Evolutionary conservation across 352 stramenopile species (phyloP).

Genomic region (Peronospora destructor): DNA sequence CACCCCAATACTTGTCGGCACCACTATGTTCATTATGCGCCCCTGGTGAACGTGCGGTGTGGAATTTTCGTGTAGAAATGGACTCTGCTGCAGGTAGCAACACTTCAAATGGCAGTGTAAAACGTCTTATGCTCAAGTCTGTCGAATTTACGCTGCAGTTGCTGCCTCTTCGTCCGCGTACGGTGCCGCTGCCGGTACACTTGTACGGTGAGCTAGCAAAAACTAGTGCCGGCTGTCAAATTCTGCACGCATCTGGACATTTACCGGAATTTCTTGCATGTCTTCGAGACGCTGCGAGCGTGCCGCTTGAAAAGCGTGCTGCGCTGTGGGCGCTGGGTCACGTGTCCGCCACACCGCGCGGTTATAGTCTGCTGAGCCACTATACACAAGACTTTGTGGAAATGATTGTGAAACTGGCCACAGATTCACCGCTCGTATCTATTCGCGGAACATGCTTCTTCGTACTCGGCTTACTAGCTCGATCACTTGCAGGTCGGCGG

Average conservation of each 20-base stretch:
- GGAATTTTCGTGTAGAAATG: conserved; percentile 88
- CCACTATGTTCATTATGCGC: conserved; percentile 75
- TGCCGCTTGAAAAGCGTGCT: conserved; percentile 80
- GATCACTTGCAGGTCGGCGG: conserved; percentile 52
- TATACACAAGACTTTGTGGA: conserved; percentile 81
- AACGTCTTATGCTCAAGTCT: conserved; percentile 80
- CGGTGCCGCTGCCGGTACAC: conserved; percentile 74
- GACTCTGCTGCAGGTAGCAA: conserved; percentile 43
- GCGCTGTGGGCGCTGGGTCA: conserved; percentile 81
- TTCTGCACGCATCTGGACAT: conserved; percentile 71
- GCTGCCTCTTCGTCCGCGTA: conserved; percentile 65
- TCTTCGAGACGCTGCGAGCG: conserved; percentile 71
- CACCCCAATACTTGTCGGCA: conserved; percentile 50
- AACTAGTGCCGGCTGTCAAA: conserved; percentile 72
- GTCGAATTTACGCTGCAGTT: conserved; percentile 86
- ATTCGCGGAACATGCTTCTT: conserved; percentile 86
- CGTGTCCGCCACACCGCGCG: conserved; percentile 65
- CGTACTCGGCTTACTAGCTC: conserved; percentile 67
- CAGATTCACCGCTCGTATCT: conserved; percentile 72
- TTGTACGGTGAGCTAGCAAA: conserved; percentile 84
- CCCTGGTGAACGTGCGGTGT: conserved; percentile 75
- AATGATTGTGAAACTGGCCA: conserved; percentile 82
- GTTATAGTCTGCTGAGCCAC: conserved; percentile 75
- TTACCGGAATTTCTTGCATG: conserved; percentile 80
- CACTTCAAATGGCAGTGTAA: conserved; percentile 45